Evolutionary conservation across 2,329 filamentous ascomycete species (phyloP).

Genomic region (Lasiodiplodia citricola): DNA sequence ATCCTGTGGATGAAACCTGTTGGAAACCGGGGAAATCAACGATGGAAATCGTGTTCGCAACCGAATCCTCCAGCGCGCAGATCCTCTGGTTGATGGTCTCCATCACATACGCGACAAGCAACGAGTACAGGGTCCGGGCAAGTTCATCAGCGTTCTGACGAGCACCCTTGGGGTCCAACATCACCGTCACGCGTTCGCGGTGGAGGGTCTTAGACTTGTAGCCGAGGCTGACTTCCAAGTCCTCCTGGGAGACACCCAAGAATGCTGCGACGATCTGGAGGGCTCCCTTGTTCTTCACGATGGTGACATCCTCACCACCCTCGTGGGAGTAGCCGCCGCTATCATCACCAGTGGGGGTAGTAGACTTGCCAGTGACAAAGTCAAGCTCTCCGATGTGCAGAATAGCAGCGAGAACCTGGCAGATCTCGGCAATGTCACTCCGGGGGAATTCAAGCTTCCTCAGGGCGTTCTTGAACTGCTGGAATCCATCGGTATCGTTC

Average conservation of each 20-base stretch:
- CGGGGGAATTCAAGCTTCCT: constrained; percentile 93
- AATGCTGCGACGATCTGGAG: constrained; percentile 90
- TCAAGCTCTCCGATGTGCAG: constrained; percentile 98
- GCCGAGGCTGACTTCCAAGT: constrained; percentile 85
- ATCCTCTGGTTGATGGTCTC: constrained; percentile 90
- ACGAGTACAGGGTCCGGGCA: constrained; percentile 88
- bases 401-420: constrained; percentile 90
- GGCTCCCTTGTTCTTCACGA: constrained; percentile 92
- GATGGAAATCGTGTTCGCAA: constrained; percentile 92
- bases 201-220: constrained; percentile 98
- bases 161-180: constrained; percentile 92
- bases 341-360: constrained; percentile 80
- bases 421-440: constrained; percentile 94
- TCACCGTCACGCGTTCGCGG: constrained; percentile 95
- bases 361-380: constrained; percentile 82
- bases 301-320: constrained; percentile 82
- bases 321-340: constrained; percentile 97
- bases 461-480: constrained; percentile 95
- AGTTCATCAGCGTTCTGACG: constrained; percentile 92
- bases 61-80: constrained; percentile 83
- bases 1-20: constrained; percentile 81
- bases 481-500: constrained; percentile 93
- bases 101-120: constrained; percentile 91
- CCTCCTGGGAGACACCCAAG: constrained; percentile 78
- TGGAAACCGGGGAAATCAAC: constrained; percentile 97